Conservation (phyloP, 495 filamentous ascomycete genomes). For the Gamarada debralockiae region DNA sequence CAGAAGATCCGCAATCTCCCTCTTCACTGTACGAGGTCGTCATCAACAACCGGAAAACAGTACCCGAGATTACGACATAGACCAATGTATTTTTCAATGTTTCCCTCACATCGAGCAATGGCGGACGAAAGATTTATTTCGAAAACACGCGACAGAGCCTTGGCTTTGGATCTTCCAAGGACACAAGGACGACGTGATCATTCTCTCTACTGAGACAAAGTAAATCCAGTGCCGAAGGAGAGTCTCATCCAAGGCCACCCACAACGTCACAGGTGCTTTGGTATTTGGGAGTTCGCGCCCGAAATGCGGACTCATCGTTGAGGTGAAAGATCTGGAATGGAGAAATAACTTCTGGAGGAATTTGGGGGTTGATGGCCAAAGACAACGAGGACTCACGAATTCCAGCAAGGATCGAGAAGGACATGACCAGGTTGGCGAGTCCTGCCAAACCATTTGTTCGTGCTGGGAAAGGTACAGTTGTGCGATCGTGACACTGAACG, state of each 20-base stretch:
- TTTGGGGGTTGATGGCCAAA: constrained; percentile 29
- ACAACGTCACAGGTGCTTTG: constrained; percentile 38
- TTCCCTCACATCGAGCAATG: constrained; percentile 49
- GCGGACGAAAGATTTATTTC: constrained; percentile 46
- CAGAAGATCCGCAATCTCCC: too few species aligned
- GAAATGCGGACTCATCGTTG: constrained; percentile 48
- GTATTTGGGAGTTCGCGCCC: constrained; percentile 47
- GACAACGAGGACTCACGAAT: constrained; percentile 43
- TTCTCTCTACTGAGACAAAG: constrained; percentile 60
- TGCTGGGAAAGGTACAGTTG: constrained; percentile 52
- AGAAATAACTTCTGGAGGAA: constrained; percentile 10
- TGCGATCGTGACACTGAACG: too few species aligned
- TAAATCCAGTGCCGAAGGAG: constrained; percentile 55
- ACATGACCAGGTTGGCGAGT: constrained; percentile 35
- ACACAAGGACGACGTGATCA: constrained; percentile 55
- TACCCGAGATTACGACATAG: constrained; percentile 31
- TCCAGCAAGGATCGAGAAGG: constrained; percentile 38
- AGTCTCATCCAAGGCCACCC: constrained; percentile 39
- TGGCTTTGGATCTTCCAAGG: constrained; percentile 46
- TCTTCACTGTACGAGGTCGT: constrained; percentile 50
- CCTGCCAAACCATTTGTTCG: constrained; percentile 44
- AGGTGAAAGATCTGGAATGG: constrained; percentile 34
- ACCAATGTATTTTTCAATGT: constrained; percentile 50
- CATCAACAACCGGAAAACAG: constrained; percentile 38
- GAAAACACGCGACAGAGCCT: constrained; percentile 25